Evolutionary conservation across 1,139 yeast genomes (phyloP), one percentile per base, ranked within the genome.

Genomic region (Saccharomyces uvarum): DNA sequence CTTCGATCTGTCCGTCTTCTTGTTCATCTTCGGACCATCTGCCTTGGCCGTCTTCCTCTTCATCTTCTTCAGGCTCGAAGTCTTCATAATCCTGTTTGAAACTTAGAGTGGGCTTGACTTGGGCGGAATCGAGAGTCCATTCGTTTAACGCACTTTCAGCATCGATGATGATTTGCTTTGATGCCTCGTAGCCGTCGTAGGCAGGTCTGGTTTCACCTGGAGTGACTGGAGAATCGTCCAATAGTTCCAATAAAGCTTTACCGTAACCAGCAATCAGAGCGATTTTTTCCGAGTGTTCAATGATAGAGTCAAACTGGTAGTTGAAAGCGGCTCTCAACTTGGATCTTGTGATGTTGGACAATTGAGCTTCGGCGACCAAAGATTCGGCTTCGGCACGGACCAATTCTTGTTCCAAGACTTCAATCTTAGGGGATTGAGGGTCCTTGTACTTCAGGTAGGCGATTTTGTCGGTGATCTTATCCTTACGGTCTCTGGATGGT

Each of bases 151-250:
- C 96, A 66, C 85, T 87, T 79, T 93, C 99, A 65, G 96, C 95
- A 74, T 93, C 99, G 70, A 90, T 87, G 69, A 93, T 89, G 75
- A 93, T 90, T 79, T 93, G 98, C 81, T 91, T 91, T 58, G 97
- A 88, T 56, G 97, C 96, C 73, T 93, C 98, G 75, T 90, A 91
- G 64, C 99, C 98, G 70, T 93, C 98, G 75, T 93, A 93, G 59
- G 96, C 95, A 48, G 97, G 95, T 79, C 98, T 89, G 59, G 97
- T 88, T 80, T 93, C 99, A 78, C 99, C 99, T 62, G 99, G 99
- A 62, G 98, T 91, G 63, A 93, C 97, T 60, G 98, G 95, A 64
- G 95, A 78, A 74, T 91, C 98, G 73, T 93, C 98, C 72, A 93
- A 82, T 72, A 93, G 83, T 79, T 93, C 98, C 72, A 93, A 82